Conservation (phyloP, 345 rosid species). For the Eucalyptus marginata region DNA sequence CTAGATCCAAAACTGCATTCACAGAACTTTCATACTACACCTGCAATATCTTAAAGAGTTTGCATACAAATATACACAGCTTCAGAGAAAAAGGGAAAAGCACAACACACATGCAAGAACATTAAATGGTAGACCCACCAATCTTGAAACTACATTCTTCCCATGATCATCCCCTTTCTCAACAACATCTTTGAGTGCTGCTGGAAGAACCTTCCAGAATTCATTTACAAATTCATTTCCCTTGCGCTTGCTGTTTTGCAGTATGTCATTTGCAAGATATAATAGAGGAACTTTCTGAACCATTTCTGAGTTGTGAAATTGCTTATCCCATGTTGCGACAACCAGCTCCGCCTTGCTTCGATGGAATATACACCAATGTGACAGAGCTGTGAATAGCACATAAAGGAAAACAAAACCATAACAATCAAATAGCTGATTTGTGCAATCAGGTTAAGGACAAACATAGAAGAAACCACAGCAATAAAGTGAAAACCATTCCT, state of each 20-base stretch:
- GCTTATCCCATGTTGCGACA: constrained; percentile 90
- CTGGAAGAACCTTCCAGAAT: constrained; percentile 94
- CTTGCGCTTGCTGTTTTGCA: constrained; percentile 92
- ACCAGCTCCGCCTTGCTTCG: constrained; percentile 74
- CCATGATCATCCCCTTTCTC: constrained; percentile 74
- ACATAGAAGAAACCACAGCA: neutral
- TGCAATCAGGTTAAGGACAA: neutral
- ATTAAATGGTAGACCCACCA: constrained; percentile 17
- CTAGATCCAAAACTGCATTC: rapidly evolving
- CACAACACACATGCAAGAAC: rapidly evolving
- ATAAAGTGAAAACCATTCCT: rapidly evolving
- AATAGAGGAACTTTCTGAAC: constrained; percentile 78
- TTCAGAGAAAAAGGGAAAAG: neutral
- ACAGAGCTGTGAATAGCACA: constrained; percentile 46
- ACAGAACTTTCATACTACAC: neutral
- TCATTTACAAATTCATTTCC: constrained; percentile 85
- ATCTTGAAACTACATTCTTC: constrained; percentile 65
- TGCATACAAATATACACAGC: neutral
- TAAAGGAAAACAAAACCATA: constrained; percentile 8
- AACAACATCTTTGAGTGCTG: constrained; percentile 64
- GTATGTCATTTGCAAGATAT: constrained; percentile 89
- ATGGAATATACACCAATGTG: constrained; percentile 96
- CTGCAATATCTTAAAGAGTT: neutral
- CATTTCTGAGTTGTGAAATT: constrained; percentile 68
- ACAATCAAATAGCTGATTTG: rapidly evolving